Evolutionary conservation across 208 protist species (phyloP).

Genomic region (Tetramitus jugosus): DNA sequence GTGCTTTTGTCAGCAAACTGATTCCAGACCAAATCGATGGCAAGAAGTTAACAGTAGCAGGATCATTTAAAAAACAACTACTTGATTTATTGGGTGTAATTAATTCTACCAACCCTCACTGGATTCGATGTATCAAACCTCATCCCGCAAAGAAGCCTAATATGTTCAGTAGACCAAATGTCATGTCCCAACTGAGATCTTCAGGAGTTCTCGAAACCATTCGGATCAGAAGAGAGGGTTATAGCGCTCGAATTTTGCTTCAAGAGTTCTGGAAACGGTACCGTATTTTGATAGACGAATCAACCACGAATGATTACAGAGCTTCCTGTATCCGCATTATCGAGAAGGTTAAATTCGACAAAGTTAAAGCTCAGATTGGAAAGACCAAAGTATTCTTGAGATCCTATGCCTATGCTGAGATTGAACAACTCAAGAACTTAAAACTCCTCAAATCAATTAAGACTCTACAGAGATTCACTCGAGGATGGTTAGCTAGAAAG

Average conservation of each 20-base stretch:
- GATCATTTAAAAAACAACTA: slow-evolving; percentile 40
- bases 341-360: slow-evolving; percentile 26
- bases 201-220: slow-evolving; percentile 69
- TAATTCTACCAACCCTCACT: slow-evolving; percentile 43
- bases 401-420: slow-evolving; percentile 30
- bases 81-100: slow-evolving; percentile 41
- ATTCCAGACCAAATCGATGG: slow-evolving; percentile 24
- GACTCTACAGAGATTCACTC: background rate
- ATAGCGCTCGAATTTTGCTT: slow-evolving; percentile 62
- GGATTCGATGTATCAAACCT: slow-evolving; percentile 51
- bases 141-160: slow-evolving; percentile 45
- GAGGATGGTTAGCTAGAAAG: background rate
- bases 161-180: slow-evolving; percentile 39
- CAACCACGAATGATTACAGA: slow-evolving; percentile 27
- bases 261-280: slow-evolving; percentile 66
- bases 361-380: slow-evolving; percentile 39
- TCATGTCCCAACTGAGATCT: slow-evolving; percentile 38
- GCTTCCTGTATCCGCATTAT: background rate
- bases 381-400: slow-evolving; percentile 46
- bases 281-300: slow-evolving; percentile 53
- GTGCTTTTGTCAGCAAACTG: slow-evolving; percentile 11
- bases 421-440: slow-evolving; percentile 27
- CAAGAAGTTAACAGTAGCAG: slow-evolving; percentile 38
- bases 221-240: slow-evolving; percentile 71
- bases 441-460: background rate